Evolutionary conservation across 352 stramenopile species (phyloP).

Genomic region (Phytophthora pluvialis): DNA sequence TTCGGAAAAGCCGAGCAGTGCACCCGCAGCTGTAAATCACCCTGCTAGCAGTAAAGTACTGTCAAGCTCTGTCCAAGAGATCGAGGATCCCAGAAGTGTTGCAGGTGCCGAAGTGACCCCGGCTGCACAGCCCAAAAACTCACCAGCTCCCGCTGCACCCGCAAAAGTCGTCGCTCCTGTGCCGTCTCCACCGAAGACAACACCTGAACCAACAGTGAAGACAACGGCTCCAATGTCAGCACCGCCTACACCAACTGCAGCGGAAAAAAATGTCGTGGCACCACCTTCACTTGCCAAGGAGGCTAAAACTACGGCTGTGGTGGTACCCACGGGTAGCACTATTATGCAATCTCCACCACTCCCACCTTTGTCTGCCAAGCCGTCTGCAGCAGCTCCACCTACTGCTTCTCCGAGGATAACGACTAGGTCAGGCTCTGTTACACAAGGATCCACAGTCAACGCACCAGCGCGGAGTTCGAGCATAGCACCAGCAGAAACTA

Average conservation of each 20-base stretch:
- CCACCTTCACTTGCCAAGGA: background rate
- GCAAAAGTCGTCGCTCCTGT: background rate
- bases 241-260: background rate
- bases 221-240: slow-evolving; percentile 3
- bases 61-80: slow-evolving; percentile 14
- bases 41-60: slow-evolving; percentile 9
- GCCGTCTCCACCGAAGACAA: slow-evolving; percentile 3
- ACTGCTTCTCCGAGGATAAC: background rate
- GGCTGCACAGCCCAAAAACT: slow-evolving; percentile 4
- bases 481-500: background rate
- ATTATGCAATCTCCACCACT: background rate
- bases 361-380: background rate
- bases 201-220: background rate
- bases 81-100: background rate
- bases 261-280: background rate
- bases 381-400: background rate
- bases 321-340: background rate
- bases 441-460: background rate
- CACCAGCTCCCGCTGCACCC: background rate
- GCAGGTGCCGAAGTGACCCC: slow-evolving; percentile 1
- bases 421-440: background rate
- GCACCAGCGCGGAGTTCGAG: background rate
- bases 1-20: slow-evolving; percentile 1
- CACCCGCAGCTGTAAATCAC: background rate
- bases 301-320: background rate